phyloP scores from a whole-genome alignment of 148 eudicot genomes.

The Dianthus caryophyllus region DNA sequence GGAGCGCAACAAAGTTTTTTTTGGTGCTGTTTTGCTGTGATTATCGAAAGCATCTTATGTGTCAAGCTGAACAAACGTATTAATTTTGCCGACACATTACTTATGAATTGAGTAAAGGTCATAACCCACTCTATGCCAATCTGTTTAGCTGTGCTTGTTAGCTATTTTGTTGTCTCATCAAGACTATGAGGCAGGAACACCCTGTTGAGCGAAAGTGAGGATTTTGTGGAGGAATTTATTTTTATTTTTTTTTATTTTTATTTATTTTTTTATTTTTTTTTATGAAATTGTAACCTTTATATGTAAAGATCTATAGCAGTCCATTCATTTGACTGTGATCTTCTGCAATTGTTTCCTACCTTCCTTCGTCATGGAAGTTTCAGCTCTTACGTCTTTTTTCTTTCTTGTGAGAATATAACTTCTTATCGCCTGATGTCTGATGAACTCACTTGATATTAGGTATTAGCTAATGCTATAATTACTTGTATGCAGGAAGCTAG shows the following conservation, averaged over 20 bases:
- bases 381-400: background rate
- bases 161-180: background rate
- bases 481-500: conserved; percentile 64
- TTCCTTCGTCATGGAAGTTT: background rate
- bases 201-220: background rate
- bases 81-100: background rate
- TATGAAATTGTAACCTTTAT: background rate
- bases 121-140: background rate
- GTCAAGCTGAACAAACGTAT: background rate
- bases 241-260: no score
- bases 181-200: background rate
- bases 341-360: background rate
- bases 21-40: background rate
- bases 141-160: no score
- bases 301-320: background rate
- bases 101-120: background rate
- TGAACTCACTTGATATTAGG: background rate
- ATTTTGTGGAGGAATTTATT: background rate
- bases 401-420: background rate
- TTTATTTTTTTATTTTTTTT: no score
- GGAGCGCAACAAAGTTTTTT: background rate
- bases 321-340: background rate
- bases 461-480: conserved; percentile 11
- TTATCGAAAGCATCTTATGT: background rate
- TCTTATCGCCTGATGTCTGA: background rate